phyloP scores from a whole-genome alignment of 305 asterid genomes.

The Vinca major region DNA sequence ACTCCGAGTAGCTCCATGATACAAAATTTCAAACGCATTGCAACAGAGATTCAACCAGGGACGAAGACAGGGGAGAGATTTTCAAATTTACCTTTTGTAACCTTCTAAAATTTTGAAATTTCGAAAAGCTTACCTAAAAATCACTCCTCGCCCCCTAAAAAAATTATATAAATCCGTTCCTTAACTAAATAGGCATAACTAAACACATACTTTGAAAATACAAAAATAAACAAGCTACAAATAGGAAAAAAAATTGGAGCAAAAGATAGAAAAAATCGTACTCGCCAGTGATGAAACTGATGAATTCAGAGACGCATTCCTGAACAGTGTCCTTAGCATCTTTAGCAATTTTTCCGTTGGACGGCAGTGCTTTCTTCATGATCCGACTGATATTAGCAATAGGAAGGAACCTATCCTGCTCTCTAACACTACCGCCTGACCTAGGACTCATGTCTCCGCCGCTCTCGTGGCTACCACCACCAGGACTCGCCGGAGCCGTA shows the following conservation, averaged over 20 bases:
- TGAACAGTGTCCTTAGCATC: slow-evolving; percentile 95
- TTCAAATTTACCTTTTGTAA: too few species aligned
- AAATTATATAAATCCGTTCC: background rate
- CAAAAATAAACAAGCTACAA: background rate
- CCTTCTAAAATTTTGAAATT: too few species aligned
- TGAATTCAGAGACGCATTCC: slow-evolving; percentile 86
- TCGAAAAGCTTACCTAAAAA: too few species aligned
- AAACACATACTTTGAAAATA: background rate
- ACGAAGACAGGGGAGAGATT: too few species aligned
- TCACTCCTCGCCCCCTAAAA: too few species aligned
- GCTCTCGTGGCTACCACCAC: slow-evolving; percentile 56
- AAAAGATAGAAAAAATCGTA: slow-evolving; percentile 18
- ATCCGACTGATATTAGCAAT: slow-evolving; percentile 76
- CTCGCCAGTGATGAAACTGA: slow-evolving; percentile 93
- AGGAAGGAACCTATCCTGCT: slow-evolving; percentile 77
- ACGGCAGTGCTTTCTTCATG: slow-evolving; percentile 84
- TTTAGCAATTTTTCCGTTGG: slow-evolving; percentile 70
- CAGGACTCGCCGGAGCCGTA: slow-evolving; percentile 52
- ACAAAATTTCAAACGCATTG: background rate
- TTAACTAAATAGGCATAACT: background rate
- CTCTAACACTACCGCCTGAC: slow-evolving; percentile 38
- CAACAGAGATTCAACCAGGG: background rate
- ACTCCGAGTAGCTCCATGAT: background rate
- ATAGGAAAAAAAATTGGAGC: background rate
- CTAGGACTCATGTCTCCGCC: slow-evolving; percentile 81